A percentile compares a stretch with the other conserved stretches of the same genome.
These are phyloP conservation scores for Pichia cabralensis DNA, from an alignment of 805 yeast genomes.

Conservation along the genomic window DNA sequence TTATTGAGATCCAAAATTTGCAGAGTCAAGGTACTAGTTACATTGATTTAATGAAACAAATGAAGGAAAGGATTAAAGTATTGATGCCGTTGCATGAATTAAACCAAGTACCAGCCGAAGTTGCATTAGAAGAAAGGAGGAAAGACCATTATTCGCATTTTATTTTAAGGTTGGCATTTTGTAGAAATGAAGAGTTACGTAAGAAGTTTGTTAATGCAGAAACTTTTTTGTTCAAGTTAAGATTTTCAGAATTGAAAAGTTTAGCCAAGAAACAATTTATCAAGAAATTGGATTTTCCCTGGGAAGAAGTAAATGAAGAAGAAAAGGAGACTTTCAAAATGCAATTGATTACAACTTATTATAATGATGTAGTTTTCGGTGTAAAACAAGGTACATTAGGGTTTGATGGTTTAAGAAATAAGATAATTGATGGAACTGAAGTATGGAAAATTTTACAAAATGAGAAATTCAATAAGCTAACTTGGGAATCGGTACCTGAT, in stretches of 20 bases:
- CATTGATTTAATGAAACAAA: slow-evolving; percentile 53
- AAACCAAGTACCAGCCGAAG: slow-evolving; percentile 28
- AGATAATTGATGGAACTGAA: slow-evolving; percentile 29
- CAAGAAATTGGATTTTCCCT: slow-evolving; percentile 51
- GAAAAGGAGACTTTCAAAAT: slow-evolving; percentile 46
- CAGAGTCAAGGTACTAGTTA: slow-evolving; percentile 50
- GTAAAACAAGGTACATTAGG: slow-evolving; percentile 23
- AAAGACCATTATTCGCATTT: slow-evolving; percentile 92
- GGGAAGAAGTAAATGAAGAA: slow-evolving; percentile 55
- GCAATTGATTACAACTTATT: slow-evolving; percentile 46
- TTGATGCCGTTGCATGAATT: slow-evolving; percentile 52
- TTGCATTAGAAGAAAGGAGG: slow-evolving; percentile 48
- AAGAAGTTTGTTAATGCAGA: slow-evolving; percentile 73
- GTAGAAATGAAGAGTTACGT: slow-evolving; percentile 77
- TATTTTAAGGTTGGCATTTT: slow-evolving; percentile 80
- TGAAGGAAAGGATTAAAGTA: slow-evolving; percentile 58
- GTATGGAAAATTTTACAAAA: slow-evolving; percentile 39
- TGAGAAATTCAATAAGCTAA: slow-evolving; percentile 72
- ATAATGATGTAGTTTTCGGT: slow-evolving; percentile 30
- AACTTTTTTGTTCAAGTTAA: slow-evolving; percentile 56
- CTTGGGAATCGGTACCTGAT: slow-evolving; percentile 77
- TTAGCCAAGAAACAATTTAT: slow-evolving; percentile 66
- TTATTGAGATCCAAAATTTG: slow-evolving; percentile 77
- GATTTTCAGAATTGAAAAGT: slow-evolving; percentile 55
- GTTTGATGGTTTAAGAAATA: slow-evolving; percentile 5